Conservation (phyloP, 169 alveolate species). For the Plasmodium sp. region DNA sequence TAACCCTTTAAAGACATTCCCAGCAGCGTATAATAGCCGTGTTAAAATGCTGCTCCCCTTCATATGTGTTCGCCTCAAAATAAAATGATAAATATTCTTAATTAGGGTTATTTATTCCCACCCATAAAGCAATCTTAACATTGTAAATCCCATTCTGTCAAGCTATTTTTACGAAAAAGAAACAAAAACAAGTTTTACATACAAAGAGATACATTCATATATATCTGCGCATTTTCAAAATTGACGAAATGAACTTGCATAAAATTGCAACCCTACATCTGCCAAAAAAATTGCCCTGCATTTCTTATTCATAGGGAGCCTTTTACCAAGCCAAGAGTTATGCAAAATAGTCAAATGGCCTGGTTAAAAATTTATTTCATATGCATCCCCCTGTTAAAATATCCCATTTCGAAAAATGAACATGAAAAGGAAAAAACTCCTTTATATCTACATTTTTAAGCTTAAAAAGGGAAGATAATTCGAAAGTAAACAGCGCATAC, state of each 20-base stretch:
- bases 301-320: background rate
- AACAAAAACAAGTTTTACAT: background rate
- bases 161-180: background rate
- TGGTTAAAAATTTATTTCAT: background rate
- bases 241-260: background rate
- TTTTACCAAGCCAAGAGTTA: background rate
- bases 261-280: background rate
- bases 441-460: background rate
- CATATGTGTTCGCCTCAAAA: background rate
- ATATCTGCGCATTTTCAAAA: background rate
- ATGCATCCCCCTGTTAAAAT: background rate
- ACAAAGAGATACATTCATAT: background rate
- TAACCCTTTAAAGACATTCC: background rate
- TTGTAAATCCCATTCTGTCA: background rate
- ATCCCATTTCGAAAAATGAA: too few relatives aligned
- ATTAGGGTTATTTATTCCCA: background rate
- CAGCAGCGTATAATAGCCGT: background rate
- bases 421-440: background rate
- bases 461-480: too few relatives aligned
- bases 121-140: background rate
- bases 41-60: background rate
- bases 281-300: background rate
- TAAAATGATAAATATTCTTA: background rate
- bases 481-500: too few relatives aligned
- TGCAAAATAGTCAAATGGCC: background rate